These are phyloP conservation scores for Jamesozyma rosinii DNA, from an alignment of 805 yeast species.

Conservation along the genomic window DNA sequence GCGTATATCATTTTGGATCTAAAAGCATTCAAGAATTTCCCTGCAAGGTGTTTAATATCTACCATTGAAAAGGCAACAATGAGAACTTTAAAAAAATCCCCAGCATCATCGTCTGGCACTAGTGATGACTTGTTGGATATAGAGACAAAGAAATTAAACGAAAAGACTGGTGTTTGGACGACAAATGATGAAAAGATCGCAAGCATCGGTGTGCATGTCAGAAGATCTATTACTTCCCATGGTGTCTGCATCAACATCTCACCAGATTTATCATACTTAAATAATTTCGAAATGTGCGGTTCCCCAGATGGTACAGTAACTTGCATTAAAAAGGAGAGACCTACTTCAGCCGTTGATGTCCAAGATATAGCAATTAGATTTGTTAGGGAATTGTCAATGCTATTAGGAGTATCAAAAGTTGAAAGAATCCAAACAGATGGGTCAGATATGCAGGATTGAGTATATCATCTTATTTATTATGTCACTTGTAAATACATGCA, in stretches of 20 bases:
- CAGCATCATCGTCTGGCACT: neutral
- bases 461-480: neutral
- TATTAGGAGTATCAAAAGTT: constrained; percentile 32
- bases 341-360: constrained; percentile 18
- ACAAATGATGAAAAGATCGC: constrained; percentile 51
- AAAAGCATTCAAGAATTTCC: constrained; percentile 44
- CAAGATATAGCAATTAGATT: constrained; percentile 38
- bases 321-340: constrained; percentile 34
- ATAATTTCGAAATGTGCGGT: constrained; percentile 79
- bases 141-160: constrained; percentile 35
- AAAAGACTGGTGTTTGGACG: constrained; percentile 87
- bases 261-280: constrained; percentile 66
- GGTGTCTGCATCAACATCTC: constrained; percentile 76
- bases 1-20: constrained; percentile 74
- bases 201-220: constrained; percentile 81
- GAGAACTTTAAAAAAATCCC: constrained; percentile 30
- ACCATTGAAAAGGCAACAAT: constrained; percentile 53
- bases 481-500: neutral
- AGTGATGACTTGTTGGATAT: constrained; percentile 1
- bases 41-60: constrained; percentile 57
- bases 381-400: constrained; percentile 36
- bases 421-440: constrained; percentile 33
- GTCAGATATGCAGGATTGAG: constrained; percentile 8
- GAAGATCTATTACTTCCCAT: constrained; percentile 77
- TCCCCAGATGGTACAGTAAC: constrained; percentile 54